Evolutionary conservation across 352 stramenopile species (phyloP).

Genomic region (Labyrinthula sp.): DNA sequence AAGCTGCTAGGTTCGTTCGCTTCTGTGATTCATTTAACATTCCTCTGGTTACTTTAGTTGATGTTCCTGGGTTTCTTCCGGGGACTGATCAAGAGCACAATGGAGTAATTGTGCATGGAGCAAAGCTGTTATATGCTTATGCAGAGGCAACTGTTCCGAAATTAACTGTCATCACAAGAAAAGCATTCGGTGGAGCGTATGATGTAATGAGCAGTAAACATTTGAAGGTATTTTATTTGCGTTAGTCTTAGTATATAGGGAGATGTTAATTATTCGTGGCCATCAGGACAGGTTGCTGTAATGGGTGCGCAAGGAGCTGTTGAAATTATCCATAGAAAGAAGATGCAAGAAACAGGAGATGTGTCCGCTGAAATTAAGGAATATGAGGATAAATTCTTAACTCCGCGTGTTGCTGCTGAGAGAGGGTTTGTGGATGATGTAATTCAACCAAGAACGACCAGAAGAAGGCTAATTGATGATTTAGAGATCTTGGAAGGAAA

Average conservation of each 20-base stretch:
- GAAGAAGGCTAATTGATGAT: constrained; percentile 78
- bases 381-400: constrained; percentile 82
- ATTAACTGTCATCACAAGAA: constrained; percentile 91
- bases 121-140: constrained; percentile 93
- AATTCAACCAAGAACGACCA: constrained; percentile 76
- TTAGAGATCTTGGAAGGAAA: constrained; percentile 77
- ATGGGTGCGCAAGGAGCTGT: constrained; percentile 83
- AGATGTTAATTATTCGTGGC: constrained; percentile 89
- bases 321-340: constrained; percentile 88
- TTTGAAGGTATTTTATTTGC: no score
- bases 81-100: constrained; percentile 73
- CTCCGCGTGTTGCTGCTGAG: constrained; percentile 78
- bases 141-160: constrained; percentile 92
- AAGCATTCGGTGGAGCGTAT: constrained; percentile 92
- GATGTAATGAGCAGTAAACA: constrained; percentile 97
- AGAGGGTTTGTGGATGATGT: constrained; percentile 92
- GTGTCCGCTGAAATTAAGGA: constrained; percentile 70
- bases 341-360: no score
- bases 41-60: constrained; percentile 86
- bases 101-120: constrained; percentile 85
- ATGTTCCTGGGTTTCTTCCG: constrained; percentile 91
- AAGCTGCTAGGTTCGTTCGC: constrained; percentile 86
- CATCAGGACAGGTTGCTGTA: constrained; percentile 54
- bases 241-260: no score
- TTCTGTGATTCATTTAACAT: constrained; percentile 97